Percentiles rank a stretch among this genome's conserved stretches.
Evolutionary conservation across 2,329 filamentous ascomycete genomes (phyloP).

Genomic region (Sclerotinia minor): DNA sequence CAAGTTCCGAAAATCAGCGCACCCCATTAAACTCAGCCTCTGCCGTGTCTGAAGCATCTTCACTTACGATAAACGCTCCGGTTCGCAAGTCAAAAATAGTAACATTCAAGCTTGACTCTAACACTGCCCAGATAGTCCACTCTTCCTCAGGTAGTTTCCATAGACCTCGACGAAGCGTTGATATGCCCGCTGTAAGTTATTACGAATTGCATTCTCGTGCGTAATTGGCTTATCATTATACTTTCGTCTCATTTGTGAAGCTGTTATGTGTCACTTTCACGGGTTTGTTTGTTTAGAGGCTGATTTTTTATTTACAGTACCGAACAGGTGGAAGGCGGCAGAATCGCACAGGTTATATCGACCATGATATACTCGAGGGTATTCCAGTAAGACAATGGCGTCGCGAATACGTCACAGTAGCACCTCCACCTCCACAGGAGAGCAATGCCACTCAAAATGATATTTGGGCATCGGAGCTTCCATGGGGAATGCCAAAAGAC

Average conservation of each 20-base stretch:
- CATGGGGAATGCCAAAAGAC: constrained; percentile 82
- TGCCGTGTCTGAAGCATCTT: background rate
- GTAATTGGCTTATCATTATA: background rate
- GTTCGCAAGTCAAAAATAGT: background rate
- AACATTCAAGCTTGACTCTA: background rate
- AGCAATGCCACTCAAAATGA: constrained; percentile 60
- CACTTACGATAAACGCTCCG: background rate
- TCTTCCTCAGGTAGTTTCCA: background rate
- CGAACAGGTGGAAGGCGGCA: constrained; percentile 37
- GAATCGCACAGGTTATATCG: constrained; percentile 43
- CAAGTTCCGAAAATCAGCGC: background rate
- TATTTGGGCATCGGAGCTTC: constrained; percentile 73
- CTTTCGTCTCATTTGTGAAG: constrained; percentile 6
- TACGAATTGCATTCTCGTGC: background rate
- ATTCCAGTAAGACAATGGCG: constrained; percentile 91
- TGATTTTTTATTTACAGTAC: constrained; percentile 32
- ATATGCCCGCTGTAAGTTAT: constrained; percentile 24
- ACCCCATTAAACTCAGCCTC: background rate
- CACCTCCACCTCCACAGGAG: constrained; percentile 65
- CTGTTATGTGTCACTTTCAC: background rate
- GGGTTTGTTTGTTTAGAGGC: background rate
- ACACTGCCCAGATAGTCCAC: background rate
- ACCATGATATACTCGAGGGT: constrained; percentile 55
- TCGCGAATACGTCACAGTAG: constrained; percentile 66
- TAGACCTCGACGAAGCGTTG: background rate